A percentile compares a stretch with the other conserved stretches of the same genome.
Evolutionary conservation across 2,329 filamentous ascomycete species (phyloP).

Genomic region (Colletotrichum sp.): DNA sequence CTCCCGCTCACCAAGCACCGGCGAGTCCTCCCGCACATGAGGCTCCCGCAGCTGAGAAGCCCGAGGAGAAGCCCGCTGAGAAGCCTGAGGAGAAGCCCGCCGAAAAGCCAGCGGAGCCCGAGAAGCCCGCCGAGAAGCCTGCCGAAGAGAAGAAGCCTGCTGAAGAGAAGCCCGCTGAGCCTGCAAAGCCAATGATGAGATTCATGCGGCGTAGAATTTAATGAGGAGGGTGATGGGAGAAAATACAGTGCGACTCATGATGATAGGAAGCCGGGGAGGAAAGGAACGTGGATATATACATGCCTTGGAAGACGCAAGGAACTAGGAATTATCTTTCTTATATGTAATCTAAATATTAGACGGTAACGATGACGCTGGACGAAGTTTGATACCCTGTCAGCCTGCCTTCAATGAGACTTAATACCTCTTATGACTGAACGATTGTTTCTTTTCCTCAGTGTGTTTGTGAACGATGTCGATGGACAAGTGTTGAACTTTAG

Average conservation of each 20-base stretch:
- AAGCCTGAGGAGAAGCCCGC: not conserved
- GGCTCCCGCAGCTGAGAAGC: not conserved
- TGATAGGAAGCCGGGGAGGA: not conserved
- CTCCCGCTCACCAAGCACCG: not conserved
- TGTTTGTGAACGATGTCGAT: too few relatives aligned
- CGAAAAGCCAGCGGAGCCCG: not conserved
- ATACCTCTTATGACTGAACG: not conserved
- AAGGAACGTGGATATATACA: not conserved
- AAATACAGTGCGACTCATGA: not conserved
- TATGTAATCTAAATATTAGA: conserved; percentile 18
- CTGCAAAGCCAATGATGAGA: conserved; percentile 7
- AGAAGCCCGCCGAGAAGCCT: not conserved
- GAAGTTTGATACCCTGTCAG: conserved; percentile 20
- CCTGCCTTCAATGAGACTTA: conserved; percentile 13
- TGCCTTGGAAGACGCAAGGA: not conserved
- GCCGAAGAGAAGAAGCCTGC: not conserved
- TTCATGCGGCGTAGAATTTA: not conserved
- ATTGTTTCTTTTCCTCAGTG: too few relatives aligned
- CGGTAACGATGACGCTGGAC: conserved; percentile 13
- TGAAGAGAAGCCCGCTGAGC: not conserved
- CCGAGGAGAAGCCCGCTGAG: not conserved
- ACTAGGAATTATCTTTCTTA: conserved; percentile 6
- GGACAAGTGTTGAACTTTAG: too few relatives aligned
- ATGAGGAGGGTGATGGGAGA: not conserved
- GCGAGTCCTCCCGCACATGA: not conserved